These are phyloP conservation scores for Casuarina glauca DNA, from an alignment of 306 rosid species.

Conservation along the genomic window DNA sequence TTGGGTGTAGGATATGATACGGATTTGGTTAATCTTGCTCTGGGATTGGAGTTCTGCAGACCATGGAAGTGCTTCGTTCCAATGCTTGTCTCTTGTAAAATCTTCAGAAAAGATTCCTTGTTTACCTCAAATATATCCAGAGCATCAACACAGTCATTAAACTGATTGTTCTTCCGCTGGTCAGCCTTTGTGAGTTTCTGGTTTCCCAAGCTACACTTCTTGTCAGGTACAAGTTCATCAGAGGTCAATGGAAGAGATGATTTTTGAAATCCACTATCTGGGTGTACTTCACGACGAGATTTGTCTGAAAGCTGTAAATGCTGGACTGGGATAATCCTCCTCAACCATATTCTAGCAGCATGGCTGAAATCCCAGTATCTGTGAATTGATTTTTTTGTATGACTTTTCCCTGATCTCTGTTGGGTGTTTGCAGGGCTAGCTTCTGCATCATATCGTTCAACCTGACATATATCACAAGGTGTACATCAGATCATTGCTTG, in stretches of 20 bases:
- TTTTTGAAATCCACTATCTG: background rate
- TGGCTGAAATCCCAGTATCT: constrained; percentile 37
- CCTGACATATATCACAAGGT: constrained; percentile 34
- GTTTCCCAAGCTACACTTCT: no score
- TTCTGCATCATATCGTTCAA: constrained; percentile 30
- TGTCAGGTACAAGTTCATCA: constrained; percentile 23
- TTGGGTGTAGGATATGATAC: constrained; percentile 66
- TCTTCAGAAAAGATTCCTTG: constrained; percentile 65
- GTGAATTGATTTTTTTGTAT: constrained; percentile 21
- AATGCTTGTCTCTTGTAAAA: constrained; percentile 45
- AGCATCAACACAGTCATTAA: constrained; percentile 50
- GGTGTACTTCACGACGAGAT: constrained; percentile 7
- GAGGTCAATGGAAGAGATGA: background rate
- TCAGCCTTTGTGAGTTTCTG: constrained; percentile 13
- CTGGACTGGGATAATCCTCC: constrained; percentile 25
- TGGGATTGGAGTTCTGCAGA: constrained; percentile 37
- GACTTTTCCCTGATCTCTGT: constrained; percentile 30
- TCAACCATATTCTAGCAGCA: constrained; percentile 28
- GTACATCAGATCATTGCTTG: constrained; percentile 16
- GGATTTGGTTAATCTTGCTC: constrained; percentile 59
- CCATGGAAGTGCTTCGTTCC: constrained; percentile 27
- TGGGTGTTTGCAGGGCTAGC: constrained; percentile 12
- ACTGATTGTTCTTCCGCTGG: constrained; percentile 22
- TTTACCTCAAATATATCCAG: constrained; percentile 52
- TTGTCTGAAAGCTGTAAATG: constrained; percentile 35